Percentiles rank a stretch among this genome's conserved stretches.
phyloP scores from a whole-genome alignment of 495 filamentous ascomycete species.

The Glutinoglossum americanum region DNA sequence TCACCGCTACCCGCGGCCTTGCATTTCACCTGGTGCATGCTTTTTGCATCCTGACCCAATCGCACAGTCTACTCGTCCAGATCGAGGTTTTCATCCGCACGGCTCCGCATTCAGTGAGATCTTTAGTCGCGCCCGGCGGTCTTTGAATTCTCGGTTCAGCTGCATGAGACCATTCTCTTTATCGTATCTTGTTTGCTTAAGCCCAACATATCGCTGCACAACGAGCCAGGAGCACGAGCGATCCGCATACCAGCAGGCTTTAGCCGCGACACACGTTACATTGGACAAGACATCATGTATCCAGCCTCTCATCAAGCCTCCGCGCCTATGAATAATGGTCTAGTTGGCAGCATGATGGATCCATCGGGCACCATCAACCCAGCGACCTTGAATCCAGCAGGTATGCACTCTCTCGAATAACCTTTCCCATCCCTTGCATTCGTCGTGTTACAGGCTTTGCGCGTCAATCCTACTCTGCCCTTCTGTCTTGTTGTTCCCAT shows the following conservation, averaged over 20 bases:
- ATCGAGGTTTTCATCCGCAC: background rate
- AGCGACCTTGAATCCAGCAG: conserved; percentile 42
- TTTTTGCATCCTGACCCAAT: background rate
- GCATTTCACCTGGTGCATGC: conserved; percentile 2
- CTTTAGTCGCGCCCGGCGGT: background rate
- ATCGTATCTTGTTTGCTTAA: background rate
- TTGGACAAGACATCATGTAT: conserved; percentile 3
- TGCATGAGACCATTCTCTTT: conserved; percentile 3
- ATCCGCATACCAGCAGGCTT: conserved; percentile 1
- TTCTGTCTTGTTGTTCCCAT: background rate
- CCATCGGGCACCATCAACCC: conserved; percentile 65
- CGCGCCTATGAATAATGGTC: conserved; percentile 32
- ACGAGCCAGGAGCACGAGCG: conserved; percentile 1
- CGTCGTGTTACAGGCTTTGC: background rate
- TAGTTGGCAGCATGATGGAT: conserved; percentile 43
- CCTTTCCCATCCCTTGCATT: background rate
- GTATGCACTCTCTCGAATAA: conserved; percentile 20
- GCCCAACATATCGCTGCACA: background rate
- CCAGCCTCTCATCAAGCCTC: conserved; percentile 25
- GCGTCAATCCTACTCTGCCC: background rate
- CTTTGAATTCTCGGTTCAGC: conserved; percentile 1
- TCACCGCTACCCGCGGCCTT: conserved; percentile 2
- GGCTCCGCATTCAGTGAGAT: conserved; percentile 1
- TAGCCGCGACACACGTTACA: conserved; percentile 1
- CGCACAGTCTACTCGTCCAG: background rate